Percentiles rank a stretch among this genome's conserved stretches.
These are phyloP conservation scores for Cordyceps pruinosa DNA, from an alignment of 2,329 filamentous ascomycete genomes.

Conservation along the genomic window DNA sequence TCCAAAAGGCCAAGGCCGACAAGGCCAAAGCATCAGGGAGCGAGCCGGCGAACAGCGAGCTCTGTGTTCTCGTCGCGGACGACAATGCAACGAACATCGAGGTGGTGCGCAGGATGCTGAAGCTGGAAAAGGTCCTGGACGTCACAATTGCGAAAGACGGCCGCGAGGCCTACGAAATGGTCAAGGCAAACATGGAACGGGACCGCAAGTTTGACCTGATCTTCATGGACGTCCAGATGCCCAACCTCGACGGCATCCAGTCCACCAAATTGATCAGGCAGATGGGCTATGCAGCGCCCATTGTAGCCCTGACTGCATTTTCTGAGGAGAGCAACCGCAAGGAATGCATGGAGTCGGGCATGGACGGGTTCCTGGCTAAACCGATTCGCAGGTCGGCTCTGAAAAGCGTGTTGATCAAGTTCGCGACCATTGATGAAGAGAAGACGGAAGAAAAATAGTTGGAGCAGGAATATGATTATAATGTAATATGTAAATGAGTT, in stretches of 20 bases:
- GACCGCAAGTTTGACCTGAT: conserved; percentile 74
- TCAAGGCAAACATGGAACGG: conserved; percentile 73
- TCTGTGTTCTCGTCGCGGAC: conserved; percentile 82
- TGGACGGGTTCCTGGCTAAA: conserved; percentile 80
- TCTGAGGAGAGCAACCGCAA: conserved; percentile 83
- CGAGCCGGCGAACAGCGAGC: conserved; percentile 48
- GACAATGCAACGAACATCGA: conserved; percentile 53
- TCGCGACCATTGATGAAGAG: conserved; percentile 73
- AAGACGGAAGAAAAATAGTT: background rate
- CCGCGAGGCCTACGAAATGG: conserved; percentile 80
- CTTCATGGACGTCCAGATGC: conserved; percentile 97
- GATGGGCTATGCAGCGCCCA: conserved; percentile 80
- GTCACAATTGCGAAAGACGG: conserved; percentile 82
- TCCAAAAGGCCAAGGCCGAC: conserved; percentile 55
- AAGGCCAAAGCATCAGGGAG: conserved; percentile 56
- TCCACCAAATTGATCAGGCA: conserved; percentile 78
- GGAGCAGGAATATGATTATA: background rate
- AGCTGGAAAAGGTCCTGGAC: conserved; percentile 75
- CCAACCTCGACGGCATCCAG: conserved; percentile 82
- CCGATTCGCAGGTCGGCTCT: conserved; percentile 75
- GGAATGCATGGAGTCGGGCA: conserved; percentile 80
- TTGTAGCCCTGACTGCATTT: conserved; percentile 86
- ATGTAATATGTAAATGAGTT: background rate
- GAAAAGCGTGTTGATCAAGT: conserved; percentile 80
- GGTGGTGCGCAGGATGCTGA: conserved; percentile 56